phyloP scores from a whole-genome alignment of 179 eudicot genomes.

The Silene vulgaris region DNA sequence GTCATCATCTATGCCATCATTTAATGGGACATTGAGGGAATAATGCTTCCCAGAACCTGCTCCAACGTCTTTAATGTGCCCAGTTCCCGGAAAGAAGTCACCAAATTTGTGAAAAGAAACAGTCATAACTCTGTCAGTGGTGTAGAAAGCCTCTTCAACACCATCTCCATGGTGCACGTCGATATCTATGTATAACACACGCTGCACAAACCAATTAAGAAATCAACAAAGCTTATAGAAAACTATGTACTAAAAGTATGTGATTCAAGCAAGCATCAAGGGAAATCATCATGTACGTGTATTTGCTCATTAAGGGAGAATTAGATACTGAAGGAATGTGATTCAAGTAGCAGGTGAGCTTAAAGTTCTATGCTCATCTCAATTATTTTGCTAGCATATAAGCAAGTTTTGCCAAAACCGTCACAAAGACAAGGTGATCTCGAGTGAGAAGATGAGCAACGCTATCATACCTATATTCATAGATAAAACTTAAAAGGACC shows the following conservation, averaged over 20 bases:
- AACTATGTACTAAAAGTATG: not conserved
- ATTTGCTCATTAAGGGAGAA: too few relatives aligned
- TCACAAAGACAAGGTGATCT: too few relatives aligned
- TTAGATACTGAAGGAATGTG: not conserved
- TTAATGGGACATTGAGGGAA: slow-evolving; percentile 79
- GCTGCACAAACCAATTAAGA: slow-evolving; percentile 38
- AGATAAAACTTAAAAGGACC: too few relatives aligned
- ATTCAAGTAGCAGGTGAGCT: too few relatives aligned
- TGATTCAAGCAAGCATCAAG: not conserved
- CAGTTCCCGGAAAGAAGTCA: slow-evolving; percentile 84
- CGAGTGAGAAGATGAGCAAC: too few relatives aligned
- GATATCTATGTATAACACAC: slow-evolving; percentile 78
- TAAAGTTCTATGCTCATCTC: not conserved
- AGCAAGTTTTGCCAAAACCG: not conserved
- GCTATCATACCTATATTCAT: too few relatives aligned
- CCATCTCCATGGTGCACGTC: slow-evolving; percentile 96
- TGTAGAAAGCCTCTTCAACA: slow-evolving; percentile 91
- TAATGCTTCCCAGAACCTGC: slow-evolving; percentile 64
- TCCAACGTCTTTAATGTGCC: slow-evolving; percentile 81
- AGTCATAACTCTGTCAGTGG: slow-evolving; percentile 91
- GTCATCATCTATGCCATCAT: slow-evolving; percentile 75
- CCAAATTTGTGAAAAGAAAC: slow-evolving; percentile 91
- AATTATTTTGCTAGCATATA: not conserved
- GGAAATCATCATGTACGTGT: slow-evolving; percentile 1
- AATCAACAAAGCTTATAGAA: slow-evolving; percentile 10